Evolutionary conservation across 176 grass and related monocot genomes (phyloP).

Genomic region (Oryza glumipatula): DNA sequence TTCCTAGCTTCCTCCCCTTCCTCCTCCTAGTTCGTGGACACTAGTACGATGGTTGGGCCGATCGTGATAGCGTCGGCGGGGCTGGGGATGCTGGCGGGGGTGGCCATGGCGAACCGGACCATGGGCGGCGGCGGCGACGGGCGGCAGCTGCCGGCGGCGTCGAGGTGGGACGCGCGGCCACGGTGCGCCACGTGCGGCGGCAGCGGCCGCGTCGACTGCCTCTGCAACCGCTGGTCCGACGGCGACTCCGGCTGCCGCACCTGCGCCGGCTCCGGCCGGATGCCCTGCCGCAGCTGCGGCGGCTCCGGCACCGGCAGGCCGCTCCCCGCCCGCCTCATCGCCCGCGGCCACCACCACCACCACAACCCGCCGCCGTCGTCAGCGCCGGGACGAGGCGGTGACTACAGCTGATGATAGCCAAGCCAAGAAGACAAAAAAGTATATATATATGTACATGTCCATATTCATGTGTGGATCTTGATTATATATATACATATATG

Average conservation of each 20-base stretch:
- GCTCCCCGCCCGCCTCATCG: slow-evolving; percentile 61
- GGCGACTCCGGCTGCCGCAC: slow-evolving; percentile 80
- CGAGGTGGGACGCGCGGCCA: slow-evolving; percentile 53
- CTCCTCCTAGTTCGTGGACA: not conserved
- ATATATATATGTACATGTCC: not conserved
- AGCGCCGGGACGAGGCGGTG: not conserved
- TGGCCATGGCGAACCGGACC: slow-evolving; percentile 64
- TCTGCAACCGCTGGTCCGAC: slow-evolving; percentile 92
- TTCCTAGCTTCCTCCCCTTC: not conserved
- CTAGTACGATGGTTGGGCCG: slow-evolving; percentile 54
- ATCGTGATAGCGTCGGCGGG: slow-evolving; percentile 74
- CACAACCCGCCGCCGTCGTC: slow-evolving; percentile 20
- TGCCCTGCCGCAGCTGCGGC: slow-evolving; percentile 80
- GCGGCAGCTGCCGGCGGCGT: slow-evolving; percentile 21
- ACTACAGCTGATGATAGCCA: slow-evolving; percentile 16
- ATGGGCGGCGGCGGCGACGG: slow-evolving; percentile 37
- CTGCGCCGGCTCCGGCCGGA: slow-evolving; percentile 76
- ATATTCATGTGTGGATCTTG: slow-evolving; percentile 25
- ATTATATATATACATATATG: not conserved
- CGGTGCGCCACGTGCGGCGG: slow-evolving; percentile 83
- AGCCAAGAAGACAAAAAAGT: not conserved
- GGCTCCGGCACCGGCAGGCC: slow-evolving; percentile 76
- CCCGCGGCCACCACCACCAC: slow-evolving; percentile 26
- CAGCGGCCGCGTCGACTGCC: slow-evolving; percentile 68
- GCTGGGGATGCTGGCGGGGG: slow-evolving; percentile 78